Evolutionary conservation across 2,329 filamentous ascomycete species (phyloP), one percentile per base, ranked within the genome.

Genomic region (Fusarium sarcochroum): DNA sequence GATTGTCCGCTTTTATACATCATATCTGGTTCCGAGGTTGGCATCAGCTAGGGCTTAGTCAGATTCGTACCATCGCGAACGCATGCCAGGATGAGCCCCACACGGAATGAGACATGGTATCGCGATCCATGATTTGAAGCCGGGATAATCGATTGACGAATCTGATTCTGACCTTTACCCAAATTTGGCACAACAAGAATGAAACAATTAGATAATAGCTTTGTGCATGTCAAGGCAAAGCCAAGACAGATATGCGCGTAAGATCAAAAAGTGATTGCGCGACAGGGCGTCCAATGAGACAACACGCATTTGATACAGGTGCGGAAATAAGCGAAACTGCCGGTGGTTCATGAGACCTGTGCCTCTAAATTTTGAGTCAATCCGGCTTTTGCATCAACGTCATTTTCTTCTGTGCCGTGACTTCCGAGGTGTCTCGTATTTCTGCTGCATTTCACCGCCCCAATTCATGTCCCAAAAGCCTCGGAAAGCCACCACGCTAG

Each of bases 361-460:
- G 10, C 25, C 27, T 10, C 13, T 25, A 20, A 25, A 25, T n/a
- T 40, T 55, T 23, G 9, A 23, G 13, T 20, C 30, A 11, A 11
- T 6, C 37, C 23, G 30, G 20, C 38, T 40, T 49, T 44, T 23
- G 0, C 18, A 25, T 6, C 21, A 17, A 65, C 60, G 60, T 64
- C 61, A 65, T 65, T 32, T 17, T 20, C 4, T 13, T n/a, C 10
- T 46, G 42, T 18, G 13, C 34, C 62, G 52, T 11, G 4, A 8
- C 10, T 48, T 35, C 53, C 53, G 60, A 63, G 44, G 45, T 23
- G 50, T 58, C 45, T 64, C 23, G 23, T 21, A 18, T 56, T 66
- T 66, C 63, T 66, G 63, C 63, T 46, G 2, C 34, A 49, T 5
- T 53, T 63, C 63, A 66, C 63, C 63, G 63, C 63, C 63, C 34